Evolutionary conservation across 768 basidiomycete genomes (phyloP).

Genomic region (Gelatoporia subvermispora): DNA sequence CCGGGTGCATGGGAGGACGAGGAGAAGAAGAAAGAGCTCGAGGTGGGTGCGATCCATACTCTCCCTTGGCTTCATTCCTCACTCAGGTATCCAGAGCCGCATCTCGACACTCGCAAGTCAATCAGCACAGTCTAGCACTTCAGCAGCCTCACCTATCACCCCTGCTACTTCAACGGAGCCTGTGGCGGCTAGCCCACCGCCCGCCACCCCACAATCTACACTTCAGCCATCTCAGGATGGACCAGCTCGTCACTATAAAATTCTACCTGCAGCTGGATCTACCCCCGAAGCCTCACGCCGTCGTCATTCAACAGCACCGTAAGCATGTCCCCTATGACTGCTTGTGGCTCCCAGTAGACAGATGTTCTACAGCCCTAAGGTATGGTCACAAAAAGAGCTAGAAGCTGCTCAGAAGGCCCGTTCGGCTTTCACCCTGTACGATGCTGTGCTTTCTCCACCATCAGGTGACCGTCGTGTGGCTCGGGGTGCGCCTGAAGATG

Average conservation of each 20-base stretch:
- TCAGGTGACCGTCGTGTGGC: slow-evolving; percentile 5
- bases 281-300: slow-evolving; percentile 1
- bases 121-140: slow-evolving; percentile 6
- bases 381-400: slow-evolving; percentile 48
- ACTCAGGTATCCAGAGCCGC: not conserved
- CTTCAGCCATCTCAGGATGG: not conserved
- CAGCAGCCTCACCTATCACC: not conserved
- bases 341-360: not conserved
- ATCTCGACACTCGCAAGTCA: slow-evolving; percentile 15
- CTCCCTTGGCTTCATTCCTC: too few relatives aligned
- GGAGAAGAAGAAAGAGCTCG: slow-evolving; percentile 49
- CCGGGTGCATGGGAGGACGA: slow-evolving; percentile 63
- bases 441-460: slow-evolving; percentile 43
- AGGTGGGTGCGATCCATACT: slow-evolving; percentile 38
- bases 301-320: slow-evolving; percentile 20
- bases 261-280: slow-evolving; percentile 14
- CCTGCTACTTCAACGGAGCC: not conserved
- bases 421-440: slow-evolving; percentile 60
- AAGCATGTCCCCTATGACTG: slow-evolving; percentile 3
- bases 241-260: slow-evolving; percentile 17
- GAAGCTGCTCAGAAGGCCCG: slow-evolving; percentile 19
- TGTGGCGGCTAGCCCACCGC: not conserved
- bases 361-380: slow-evolving; percentile 43
- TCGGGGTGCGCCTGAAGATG: slow-evolving; percentile 28
- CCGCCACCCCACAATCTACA: not conserved